Evolutionary conservation across 2,329 filamentous ascomycete species (phyloP).

Genomic region (Colletotrichum phormii): DNA sequence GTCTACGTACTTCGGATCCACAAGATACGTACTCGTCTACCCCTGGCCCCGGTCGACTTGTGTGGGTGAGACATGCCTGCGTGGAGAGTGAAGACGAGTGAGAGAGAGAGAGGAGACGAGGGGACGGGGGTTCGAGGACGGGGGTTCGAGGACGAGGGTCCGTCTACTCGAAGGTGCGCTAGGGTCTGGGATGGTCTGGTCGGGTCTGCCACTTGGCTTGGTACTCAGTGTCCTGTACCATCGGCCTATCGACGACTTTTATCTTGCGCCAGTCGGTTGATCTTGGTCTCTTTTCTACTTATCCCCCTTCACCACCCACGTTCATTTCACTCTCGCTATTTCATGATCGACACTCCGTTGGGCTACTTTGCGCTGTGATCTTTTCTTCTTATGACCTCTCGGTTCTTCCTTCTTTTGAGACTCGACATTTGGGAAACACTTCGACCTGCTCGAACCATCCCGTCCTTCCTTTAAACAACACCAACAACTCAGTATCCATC

Average conservation of each 20-base stretch:
- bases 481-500: slow-evolving; percentile 38
- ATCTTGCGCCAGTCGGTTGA: slow-evolving; percentile 50
- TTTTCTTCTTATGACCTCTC: slow-evolving; percentile 60
- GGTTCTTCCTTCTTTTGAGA: slow-evolving; percentile 63
- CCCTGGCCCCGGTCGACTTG: slow-evolving; percentile 52
- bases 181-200: slow-evolving; percentile 40
- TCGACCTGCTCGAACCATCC: slow-evolving; percentile 46
- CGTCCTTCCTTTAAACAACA: slow-evolving; percentile 58
- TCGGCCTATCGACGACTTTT: slow-evolving; percentile 52
- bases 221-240: slow-evolving; percentile 34
- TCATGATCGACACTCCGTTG: slow-evolving; percentile 62
- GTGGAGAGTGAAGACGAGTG: slow-evolving; percentile 48
- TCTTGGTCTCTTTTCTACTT: slow-evolving; percentile 59
- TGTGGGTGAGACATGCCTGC: slow-evolving; percentile 60
- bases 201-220: slow-evolving; percentile 23
- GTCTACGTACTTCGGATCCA: slow-evolving; percentile 17
- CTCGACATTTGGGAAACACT: slow-evolving; percentile 57
- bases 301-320: slow-evolving; percentile 60
- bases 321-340: slow-evolving; percentile 51
- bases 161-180: slow-evolving; percentile 41
- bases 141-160: slow-evolving; percentile 43
- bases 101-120: slow-evolving; percentile 41
- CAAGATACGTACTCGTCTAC: slow-evolving; percentile 18
- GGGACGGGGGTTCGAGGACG: slow-evolving; percentile 38
- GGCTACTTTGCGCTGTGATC: slow-evolving; percentile 56